Base-by-base conservation (phyloP, 73 alveolate species). In the Paramecium caudatum region DNA sequence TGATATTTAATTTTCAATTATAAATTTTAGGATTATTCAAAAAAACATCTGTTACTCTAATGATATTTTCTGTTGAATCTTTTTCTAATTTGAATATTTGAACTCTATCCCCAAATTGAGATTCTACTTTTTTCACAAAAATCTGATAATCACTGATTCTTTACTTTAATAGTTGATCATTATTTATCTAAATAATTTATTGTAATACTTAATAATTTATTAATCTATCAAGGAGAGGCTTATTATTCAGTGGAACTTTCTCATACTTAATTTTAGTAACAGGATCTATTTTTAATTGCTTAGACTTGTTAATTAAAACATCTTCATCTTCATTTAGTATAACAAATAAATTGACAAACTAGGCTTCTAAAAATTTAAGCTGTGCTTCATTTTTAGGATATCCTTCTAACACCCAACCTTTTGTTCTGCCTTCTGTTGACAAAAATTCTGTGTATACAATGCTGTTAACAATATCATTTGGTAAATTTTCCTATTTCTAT, bases 1-100 rank as follows among this genome's bases (percentile, higher is more conserved):
- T n/a, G n/a, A n/a, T n/a, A 10, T 63, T 63, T 74, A 49, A 30
- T 62, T 15, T 37, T 86, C 93, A 86, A 86, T 70, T 62, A 86
- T 86, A 86, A n/a, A 86, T 86, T 62, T 86, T 63, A 39, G 93
- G 93, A 33, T 86, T 86, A 63, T 86, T 86, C 55, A 86, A 65
- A 34, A 86, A 86, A 25, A 86, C 93, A 86, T 86, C 93, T 15
- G 84, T 78, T 25, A 78, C 45, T 63, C 68, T 86, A 39, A 86
- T 46, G 27, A 86, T 86, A 45, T 86, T 86, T 39, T 86, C 93
- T 4, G 62, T 86, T 4, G 47, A 21, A 65, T 86, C 93, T 15
- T 62, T 39, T 41, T 86, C 84, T 45, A 86, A 46, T 86, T 86
- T 86, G 61, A 62, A 86, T 13, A 47, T 48, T 45, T 86, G 30